Percentiles rank a stretch among this genome's conserved stretches.
Evolutionary conservation across 1,284 basidiomycete species (phyloP).

Genomic region (Trichosporon coremiiforme): DNA sequence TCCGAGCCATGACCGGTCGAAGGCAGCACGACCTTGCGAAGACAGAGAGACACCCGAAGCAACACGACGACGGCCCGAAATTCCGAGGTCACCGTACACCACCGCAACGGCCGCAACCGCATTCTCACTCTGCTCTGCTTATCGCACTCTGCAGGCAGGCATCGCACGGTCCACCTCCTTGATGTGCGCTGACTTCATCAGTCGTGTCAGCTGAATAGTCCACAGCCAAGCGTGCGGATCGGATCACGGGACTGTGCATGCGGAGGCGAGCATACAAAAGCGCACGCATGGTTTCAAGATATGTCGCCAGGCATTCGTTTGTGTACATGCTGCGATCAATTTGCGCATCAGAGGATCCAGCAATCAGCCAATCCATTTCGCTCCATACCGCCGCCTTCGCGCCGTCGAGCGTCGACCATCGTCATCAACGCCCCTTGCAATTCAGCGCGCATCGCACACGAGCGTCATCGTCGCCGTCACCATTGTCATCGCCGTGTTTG

Average conservation of each 20-base stretch:
- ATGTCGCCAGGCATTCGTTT: neutral
- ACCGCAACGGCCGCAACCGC: too few species aligned
- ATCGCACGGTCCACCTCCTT: neutral
- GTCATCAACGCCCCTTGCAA: neutral
- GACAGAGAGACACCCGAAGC: neutral
- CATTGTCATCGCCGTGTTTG: conserved; percentile 10
- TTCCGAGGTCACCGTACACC: neutral
- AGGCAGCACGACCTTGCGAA: neutral
- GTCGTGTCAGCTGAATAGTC: neutral
- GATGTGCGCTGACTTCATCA: neutral
- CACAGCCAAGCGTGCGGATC: neutral
- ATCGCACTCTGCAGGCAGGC: too few species aligned
- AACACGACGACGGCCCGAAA: neutral
- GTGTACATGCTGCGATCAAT: conserved; percentile 1
- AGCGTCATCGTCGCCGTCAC: neutral
- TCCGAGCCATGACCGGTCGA: neutral
- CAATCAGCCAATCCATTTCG: neutral
- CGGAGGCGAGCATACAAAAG: neutral
- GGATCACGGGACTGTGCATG: neutral
- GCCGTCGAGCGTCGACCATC: neutral
- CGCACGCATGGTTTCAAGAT: neutral
- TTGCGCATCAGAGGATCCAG: neutral
- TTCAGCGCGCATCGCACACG: neutral
- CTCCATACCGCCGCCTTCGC: neutral
- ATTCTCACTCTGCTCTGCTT: too few species aligned